A percentile compares a stretch with the other conserved stretches of the same genome.
These are phyloP conservation scores for Colletotrichum noveboracense DNA, from an alignment of 2,329 filamentous ascomycete species.

Conservation along the genomic window DNA sequence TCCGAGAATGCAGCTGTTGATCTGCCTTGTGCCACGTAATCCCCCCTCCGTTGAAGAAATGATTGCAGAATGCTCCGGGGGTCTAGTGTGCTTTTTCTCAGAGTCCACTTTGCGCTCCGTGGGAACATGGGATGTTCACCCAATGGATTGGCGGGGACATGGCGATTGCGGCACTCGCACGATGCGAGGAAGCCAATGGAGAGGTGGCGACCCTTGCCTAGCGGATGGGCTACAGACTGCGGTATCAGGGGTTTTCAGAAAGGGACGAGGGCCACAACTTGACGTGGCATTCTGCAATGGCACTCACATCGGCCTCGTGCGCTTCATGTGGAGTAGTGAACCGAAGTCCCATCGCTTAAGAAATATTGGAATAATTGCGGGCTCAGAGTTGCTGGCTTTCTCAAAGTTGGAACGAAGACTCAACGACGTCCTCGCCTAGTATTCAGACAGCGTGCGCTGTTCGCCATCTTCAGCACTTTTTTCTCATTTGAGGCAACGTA, in stretches of 20 bases:
- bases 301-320: background rate
- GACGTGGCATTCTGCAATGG: background rate
- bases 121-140: background rate
- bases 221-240: background rate
- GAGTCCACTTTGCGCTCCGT: background rate
- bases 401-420: background rate
- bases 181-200: background rate
- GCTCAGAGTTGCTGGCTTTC: background rate
- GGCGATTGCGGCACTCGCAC: background rate
- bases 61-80: background rate
- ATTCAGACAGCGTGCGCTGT: background rate
- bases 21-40: background rate
- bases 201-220: background rate
- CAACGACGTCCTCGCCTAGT: background rate
- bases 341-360: background rate
- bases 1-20: background rate
- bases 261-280: background rate
- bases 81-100: background rate
- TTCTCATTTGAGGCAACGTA: background rate
- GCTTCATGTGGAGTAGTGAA: background rate
- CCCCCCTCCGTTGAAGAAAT: background rate
- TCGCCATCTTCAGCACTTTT: background rate
- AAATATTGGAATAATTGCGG: background rate
- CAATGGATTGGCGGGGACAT: background rate
- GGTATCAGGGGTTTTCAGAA: background rate